Percentiles rank a stretch among this genome's conserved stretches.
These are phyloP conservation scores for Salix viminalis DNA, from an alignment of 345 rosid species.

Conservation along the genomic window DNA sequence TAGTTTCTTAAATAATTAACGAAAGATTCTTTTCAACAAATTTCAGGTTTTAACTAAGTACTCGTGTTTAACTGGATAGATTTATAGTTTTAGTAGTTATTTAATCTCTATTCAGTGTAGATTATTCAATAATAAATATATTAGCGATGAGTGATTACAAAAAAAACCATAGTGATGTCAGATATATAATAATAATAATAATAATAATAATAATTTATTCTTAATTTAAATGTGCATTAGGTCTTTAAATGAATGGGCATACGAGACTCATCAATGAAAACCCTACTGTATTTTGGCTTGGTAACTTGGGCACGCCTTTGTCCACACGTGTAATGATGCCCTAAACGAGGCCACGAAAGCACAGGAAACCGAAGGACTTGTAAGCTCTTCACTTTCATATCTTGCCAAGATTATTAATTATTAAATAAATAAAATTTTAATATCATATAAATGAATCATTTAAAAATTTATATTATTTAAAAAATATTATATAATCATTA, in stretches of 20 bases:
- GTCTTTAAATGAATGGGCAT: no score
- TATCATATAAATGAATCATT: no score
- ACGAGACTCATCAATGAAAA: not conserved
- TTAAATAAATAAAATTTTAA: no score
- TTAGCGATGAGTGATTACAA: not conserved
- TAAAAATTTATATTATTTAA: no score
- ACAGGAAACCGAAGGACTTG: not conserved
- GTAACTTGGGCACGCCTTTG: not conserved
- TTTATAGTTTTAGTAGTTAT: not conserved
- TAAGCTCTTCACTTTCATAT: not conserved
- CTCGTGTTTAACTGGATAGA: not conserved
- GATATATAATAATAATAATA: no score
- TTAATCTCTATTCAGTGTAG: not conserved
- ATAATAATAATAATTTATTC: not conserved
- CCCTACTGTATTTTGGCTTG: not conserved
- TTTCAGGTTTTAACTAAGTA: not conserved
- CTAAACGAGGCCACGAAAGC: not conserved
- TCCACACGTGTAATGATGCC: not conserved
- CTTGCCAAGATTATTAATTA: no score
- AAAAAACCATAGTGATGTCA: not conserved
- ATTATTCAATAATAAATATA: not conserved
- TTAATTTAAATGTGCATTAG: not conserved
- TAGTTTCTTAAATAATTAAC: not conserved
- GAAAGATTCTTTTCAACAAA: not conserved
- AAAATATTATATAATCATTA: no score